A percentile compares a stretch with the other conserved stretches of the same genome.
Evolutionary conservation across 2,329 filamentous ascomycete genomes (phyloP).

Genomic region (Pseudogymnoascus sp.): DNA sequence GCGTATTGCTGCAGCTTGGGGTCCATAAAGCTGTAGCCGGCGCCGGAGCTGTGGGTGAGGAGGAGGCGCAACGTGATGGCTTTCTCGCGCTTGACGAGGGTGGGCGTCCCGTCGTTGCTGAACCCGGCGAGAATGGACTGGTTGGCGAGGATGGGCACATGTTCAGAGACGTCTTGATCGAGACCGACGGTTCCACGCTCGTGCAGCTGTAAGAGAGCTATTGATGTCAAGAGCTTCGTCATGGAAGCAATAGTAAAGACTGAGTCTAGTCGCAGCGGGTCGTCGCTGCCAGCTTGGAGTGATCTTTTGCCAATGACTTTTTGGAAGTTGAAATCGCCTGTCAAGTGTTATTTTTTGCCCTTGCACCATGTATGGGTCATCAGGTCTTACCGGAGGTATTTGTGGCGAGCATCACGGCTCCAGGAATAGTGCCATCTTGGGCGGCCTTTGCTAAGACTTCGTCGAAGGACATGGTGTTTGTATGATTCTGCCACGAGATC

Average conservation of each 20-base stretch:
- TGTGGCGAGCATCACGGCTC: background rate
- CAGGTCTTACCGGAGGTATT: background rate
- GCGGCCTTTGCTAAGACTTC: background rate
- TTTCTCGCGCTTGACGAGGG: constrained; percentile 27
- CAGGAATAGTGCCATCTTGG: background rate
- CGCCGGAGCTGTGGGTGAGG: constrained; percentile 49
- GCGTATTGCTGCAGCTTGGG: background rate
- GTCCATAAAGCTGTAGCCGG: constrained; percentile 49
- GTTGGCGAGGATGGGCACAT: background rate
- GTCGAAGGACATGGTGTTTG: background rate
- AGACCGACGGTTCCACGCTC: background rate
- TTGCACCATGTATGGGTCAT: background rate
- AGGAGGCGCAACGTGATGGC: constrained; percentile 54
- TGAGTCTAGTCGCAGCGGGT: background rate
- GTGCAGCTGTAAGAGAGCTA: background rate
- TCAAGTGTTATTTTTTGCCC: background rate
- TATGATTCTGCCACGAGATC: background rate
- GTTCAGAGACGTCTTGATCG: background rate
- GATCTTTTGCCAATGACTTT: background rate
- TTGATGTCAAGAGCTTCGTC: background rate
- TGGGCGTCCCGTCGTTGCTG: background rate
- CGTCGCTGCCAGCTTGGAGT: background rate
- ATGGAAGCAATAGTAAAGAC: background rate
- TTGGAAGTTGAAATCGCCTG: background rate
- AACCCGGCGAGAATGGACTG: background rate